Evolutionary conservation across 768 basidiomycete genomes (phyloP).

Genomic region (Psilocybe cubensis): DNA sequence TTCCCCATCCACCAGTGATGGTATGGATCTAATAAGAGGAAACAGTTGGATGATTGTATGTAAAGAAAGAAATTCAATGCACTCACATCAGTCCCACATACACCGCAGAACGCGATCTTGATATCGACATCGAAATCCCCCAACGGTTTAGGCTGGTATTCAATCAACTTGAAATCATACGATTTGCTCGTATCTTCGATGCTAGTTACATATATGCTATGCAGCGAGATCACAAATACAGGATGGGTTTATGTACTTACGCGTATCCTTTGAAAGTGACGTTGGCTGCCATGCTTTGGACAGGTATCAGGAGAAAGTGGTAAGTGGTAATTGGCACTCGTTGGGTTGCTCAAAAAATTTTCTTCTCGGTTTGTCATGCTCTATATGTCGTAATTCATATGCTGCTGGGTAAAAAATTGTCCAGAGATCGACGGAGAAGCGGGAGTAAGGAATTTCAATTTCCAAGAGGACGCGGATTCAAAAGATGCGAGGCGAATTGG

Average conservation of each 20-base stretch:
- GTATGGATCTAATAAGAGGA: constrained; percentile 36
- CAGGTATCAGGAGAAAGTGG: neutral
- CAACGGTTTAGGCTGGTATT: constrained; percentile 55
- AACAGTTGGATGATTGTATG: neutral
- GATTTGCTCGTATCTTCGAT: constrained; percentile 38
- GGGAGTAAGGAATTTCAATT: neutral
- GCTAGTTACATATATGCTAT: constrained; percentile 15
- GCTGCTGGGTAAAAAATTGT: neutral
- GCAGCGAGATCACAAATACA: neutral
- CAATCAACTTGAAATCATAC: constrained; percentile 44
- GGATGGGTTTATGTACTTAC: neutral
- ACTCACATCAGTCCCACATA: constrained; percentile 56
- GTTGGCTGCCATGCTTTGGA: neutral
- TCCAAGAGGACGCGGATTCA: no score
- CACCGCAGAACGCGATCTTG: constrained; percentile 51
- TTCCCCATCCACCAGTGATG: constrained; percentile 41
- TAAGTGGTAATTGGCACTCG: neutral
- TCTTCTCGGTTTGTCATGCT: neutral
- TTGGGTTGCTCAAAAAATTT: neutral
- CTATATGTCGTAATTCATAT: neutral
- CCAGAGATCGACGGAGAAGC: neutral
- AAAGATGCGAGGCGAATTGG: no score
- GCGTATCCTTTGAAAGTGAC: constrained; percentile 2
- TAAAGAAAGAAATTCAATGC: neutral
- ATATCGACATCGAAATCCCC: constrained; percentile 61